Conservation (phyloP, 495 filamentous ascomycete species). For the Hyaloscypha hepaticicola region DNA sequence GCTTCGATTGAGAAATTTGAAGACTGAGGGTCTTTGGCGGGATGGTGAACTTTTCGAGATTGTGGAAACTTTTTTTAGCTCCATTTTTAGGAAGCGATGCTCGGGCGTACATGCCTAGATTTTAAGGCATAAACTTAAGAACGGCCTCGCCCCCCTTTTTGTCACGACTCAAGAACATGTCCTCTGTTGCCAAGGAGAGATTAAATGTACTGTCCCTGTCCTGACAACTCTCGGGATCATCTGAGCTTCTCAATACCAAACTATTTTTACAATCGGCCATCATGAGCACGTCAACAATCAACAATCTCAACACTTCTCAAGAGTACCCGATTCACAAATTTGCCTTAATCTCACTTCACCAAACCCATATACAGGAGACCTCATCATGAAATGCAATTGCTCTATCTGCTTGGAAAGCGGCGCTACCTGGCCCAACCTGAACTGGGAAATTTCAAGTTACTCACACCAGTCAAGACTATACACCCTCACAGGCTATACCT, state of each 20-base stretch:
- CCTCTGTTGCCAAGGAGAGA: too few species aligned
- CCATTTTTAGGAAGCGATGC: not conserved
- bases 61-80: not conserved
- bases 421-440: not conserved
- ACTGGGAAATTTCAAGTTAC: conserved; percentile 1
- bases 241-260: not conserved
- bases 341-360: not conserved
- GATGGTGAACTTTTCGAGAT: conserved; percentile 2
- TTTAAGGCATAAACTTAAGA: not conserved
- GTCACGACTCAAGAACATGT: too few species aligned
- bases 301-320: not conserved
- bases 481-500: conserved; percentile 8
- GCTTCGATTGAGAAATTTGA: conserved; percentile 15
- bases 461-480: conserved; percentile 4
- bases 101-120: not conserved
- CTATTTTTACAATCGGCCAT: not conserved
- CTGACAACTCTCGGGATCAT: too few species aligned
- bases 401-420: not conserved
- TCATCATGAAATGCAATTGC: conserved; percentile 9
- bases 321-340: conserved; percentile 4
- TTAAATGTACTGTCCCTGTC: too few species aligned
- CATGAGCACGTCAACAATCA: not conserved
- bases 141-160: not conserved
- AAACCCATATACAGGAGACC: not conserved
- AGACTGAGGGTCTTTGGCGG: conserved; percentile 6